Conservation (phyloP, 768 basidiomycete species). For the Leccinum olivaceopallidum region DNA sequence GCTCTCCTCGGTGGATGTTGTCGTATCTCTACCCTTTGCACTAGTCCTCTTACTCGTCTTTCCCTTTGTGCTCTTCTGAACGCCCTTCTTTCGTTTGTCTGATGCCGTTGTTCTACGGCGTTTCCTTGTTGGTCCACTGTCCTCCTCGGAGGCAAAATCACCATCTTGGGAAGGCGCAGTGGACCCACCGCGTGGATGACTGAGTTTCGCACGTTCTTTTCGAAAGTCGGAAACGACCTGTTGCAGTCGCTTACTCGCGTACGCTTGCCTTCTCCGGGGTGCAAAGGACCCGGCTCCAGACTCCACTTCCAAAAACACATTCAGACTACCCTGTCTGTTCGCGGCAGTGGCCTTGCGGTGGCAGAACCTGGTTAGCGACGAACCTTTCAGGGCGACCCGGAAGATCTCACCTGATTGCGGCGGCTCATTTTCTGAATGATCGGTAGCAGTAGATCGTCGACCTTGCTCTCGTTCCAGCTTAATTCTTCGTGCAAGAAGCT, state of each 20-base stretch:
- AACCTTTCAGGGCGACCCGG: background rate
- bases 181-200: slow-evolving; percentile 17
- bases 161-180: slow-evolving; percentile 27
- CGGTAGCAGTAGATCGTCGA: slow-evolving; percentile 88
- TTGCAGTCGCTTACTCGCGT: slow-evolving; percentile 84
- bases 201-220: slow-evolving; percentile 38
- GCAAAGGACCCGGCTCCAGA: slow-evolving; percentile 68
- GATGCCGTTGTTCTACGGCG: slow-evolving; percentile 28
- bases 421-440: slow-evolving; percentile 89
- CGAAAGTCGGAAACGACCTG: slow-evolving; percentile 83
- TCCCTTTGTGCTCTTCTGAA: background rate
- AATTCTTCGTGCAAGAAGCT: slow-evolving; percentile 80
- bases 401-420: slow-evolving; percentile 61
- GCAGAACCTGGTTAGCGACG: slow-evolving; percentile 2
- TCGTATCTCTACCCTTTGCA: background rate
- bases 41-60: background rate
- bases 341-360: slow-evolving; percentile 53
- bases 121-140: slow-evolving; percentile 32
- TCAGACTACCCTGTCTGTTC: slow-evolving; percentile 78
- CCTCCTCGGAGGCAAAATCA: slow-evolving; percentile 28
- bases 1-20: slow-evolving; percentile 15
- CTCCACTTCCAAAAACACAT: slow-evolving; percentile 71
- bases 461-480: slow-evolving; percentile 78
- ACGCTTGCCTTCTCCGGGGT: slow-evolving; percentile 79
- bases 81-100: slow-evolving; percentile 9